Percentiles rank a stretch among this genome's conserved stretches.
These are phyloP conservation scores for Leccinum incarnatum DNA, from an alignment of 768 basidiomycete genomes.

Conservation along the genomic window DNA sequence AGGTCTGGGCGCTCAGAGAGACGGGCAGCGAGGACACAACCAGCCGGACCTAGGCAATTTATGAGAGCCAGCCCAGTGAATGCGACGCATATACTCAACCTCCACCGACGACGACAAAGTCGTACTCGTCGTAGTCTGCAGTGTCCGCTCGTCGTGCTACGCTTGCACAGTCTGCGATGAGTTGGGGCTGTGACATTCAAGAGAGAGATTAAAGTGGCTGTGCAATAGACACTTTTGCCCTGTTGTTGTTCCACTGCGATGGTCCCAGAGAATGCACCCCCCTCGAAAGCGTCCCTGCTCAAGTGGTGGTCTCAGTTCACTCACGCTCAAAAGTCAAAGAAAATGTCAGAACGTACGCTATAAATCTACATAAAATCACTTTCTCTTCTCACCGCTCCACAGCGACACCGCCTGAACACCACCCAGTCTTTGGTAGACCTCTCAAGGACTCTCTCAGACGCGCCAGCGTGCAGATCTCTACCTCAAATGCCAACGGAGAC, in stretches of 20 bases:
- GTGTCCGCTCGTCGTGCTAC: constrained; percentile 6
- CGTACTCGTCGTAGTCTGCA: constrained; percentile 35
- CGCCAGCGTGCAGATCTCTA: constrained; percentile 93
- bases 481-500: constrained; percentile 77
- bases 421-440: constrained; percentile 80
- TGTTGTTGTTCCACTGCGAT: constrained; percentile 7
- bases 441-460: constrained; percentile 80
- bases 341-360: constrained; percentile 40
- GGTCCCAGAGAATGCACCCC: constrained; percentile 35
- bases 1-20: constrained; percentile 37
- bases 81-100: constrained; percentile 29
- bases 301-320: constrained; percentile 84
- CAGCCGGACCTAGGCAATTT: constrained; percentile 38
- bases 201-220: constrained; percentile 16
- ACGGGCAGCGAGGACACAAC: constrained; percentile 44
- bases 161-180: background rate
- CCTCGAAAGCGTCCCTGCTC: constrained; percentile 59
- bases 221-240: constrained; percentile 1
- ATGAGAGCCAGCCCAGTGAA: background rate
- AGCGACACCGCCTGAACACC: constrained; percentile 35
- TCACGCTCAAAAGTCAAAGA: constrained; percentile 60
- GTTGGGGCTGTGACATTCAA: background rate
- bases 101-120: constrained; percentile 56
- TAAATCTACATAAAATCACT: constrained; percentile 34
- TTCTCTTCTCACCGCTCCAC: background rate